These are phyloP conservation scores for Pichia sp. DNA, from an alignment of 1,139 yeast genomes.

Conservation along the genomic window DNA sequence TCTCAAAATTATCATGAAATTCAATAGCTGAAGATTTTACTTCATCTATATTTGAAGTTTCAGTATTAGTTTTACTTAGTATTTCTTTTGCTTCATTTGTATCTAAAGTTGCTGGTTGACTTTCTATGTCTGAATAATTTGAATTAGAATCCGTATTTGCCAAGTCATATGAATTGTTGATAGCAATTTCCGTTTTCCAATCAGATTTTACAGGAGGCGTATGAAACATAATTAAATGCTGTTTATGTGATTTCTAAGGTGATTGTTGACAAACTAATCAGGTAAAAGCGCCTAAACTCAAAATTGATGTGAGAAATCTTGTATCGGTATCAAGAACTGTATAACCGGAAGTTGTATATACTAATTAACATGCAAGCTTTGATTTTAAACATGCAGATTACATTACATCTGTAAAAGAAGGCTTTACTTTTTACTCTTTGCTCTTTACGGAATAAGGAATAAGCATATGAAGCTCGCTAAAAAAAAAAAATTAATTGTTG, in stretches of 20 bases:
- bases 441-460: too few relatives aligned
- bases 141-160: conserved; percentile 1
- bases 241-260: too few relatives aligned
- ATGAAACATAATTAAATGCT: conserved; percentile 24
- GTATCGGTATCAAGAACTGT: too few relatives aligned
- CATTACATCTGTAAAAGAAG: too few relatives aligned
- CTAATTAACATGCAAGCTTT: too few relatives aligned
- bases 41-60: not conserved
- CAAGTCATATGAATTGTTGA: conserved; percentile 21
- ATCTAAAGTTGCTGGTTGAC: conserved; percentile 7
- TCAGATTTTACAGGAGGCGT: conserved; percentile 29
- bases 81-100: conserved; percentile 6
- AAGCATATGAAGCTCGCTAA: too few relatives aligned
- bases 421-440: too few relatives aligned
- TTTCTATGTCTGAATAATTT: conserved; percentile 1
- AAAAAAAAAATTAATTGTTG: too few relatives aligned
- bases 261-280: too few relatives aligned
- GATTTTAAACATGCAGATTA: too few relatives aligned
- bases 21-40: not conserved
- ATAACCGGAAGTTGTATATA: too few relatives aligned
- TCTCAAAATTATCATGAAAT: conserved; percentile 7
- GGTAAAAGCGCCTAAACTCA: not conserved
- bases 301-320: too few relatives aligned
- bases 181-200: conserved; percentile 24
- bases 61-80: not conserved